Evolutionary conservation across 495 filamentous ascomycete genomes (phyloP).

Genomic region (Penicillium pancosmium): DNA sequence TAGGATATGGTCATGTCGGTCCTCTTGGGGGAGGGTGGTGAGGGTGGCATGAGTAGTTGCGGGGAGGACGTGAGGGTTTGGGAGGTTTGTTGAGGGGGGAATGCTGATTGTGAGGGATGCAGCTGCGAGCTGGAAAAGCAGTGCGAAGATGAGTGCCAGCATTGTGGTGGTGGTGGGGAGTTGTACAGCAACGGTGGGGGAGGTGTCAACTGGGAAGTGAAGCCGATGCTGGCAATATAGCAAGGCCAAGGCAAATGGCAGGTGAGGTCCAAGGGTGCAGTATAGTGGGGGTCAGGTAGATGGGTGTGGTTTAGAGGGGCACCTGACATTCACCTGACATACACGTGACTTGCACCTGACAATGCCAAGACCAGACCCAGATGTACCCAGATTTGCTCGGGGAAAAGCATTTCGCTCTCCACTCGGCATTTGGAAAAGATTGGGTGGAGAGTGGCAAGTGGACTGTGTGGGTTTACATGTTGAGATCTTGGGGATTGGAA

Average conservation of each 20-base stretch:
- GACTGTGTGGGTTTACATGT: neutral
- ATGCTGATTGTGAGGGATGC: slow-evolving; percentile 48
- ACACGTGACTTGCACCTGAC: no score
- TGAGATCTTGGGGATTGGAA: neutral
- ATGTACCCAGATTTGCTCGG: no score
- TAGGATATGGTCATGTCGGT: slow-evolving; percentile 52
- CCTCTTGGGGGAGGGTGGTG: slow-evolving; percentile 64
- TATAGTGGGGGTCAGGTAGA: neutral
- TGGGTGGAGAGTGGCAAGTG: neutral
- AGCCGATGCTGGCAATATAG: neutral
- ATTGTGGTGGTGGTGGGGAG: slow-evolving; percentile 3
- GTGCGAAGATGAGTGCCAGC: slow-evolving; percentile 10
- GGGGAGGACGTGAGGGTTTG: slow-evolving; percentile 44
- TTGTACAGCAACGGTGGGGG: neutral
- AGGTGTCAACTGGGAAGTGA: neutral
- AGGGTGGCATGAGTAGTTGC: slow-evolving; percentile 64
- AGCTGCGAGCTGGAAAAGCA: slow-evolving; percentile 17
- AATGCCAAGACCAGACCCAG: no score
- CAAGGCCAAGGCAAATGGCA: no score
- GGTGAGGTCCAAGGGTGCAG: no score
- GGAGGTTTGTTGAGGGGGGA: slow-evolving; percentile 47
- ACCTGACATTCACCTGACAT: no score
- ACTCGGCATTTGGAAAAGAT: no score
- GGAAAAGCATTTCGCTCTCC: no score
- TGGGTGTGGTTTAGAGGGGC: neutral